phyloP scores from a whole-genome alignment of 306 rosid genomes.

The Casuarina equisetifolia region DNA sequence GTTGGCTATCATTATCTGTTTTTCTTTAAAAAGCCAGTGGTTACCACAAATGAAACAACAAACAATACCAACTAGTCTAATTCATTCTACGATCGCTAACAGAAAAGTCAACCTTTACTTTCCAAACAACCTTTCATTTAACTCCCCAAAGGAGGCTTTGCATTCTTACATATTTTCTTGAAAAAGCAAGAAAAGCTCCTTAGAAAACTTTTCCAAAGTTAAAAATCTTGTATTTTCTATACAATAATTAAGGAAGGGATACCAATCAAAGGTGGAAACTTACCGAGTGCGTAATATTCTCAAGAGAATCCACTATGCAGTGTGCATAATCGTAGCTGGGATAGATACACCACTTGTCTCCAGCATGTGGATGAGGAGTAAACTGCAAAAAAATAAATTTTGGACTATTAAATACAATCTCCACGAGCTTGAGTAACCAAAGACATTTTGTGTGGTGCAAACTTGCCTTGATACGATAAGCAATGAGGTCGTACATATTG shows the following conservation, averaged over 20 bases:
- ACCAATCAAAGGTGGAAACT: conserved; percentile 28
- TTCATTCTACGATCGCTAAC: background rate
- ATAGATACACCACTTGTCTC: conserved; percentile 99
- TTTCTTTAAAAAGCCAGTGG: background rate
- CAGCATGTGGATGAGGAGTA: conserved; percentile 96
- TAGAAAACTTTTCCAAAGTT: background rate
- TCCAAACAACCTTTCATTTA: background rate
- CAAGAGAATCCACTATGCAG: conserved; percentile 97
- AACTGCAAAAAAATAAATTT: conserved; percentile 52
- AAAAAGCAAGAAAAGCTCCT: background rate
- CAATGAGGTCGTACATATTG: conserved; percentile 98
- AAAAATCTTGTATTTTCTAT: conserved; percentile 7
- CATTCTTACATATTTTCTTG: background rate
- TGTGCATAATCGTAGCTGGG: conserved; percentile 98
- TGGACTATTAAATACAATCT: conserved; percentile 18
- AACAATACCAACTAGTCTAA: background rate
- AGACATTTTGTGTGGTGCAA: conserved; percentile 9
- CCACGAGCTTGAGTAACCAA: conserved; percentile 19
- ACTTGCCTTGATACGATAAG: conserved; percentile 88
- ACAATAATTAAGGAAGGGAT: background rate
- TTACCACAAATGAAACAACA: background rate
- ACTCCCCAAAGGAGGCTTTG: background rate
- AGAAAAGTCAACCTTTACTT: background rate
- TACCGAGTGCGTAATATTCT: conserved; percentile 96
- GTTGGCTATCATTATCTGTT: background rate